A percentile compares a stretch with the other conserved stretches of the same genome.
Evolutionary conservation across 768 basidiomycete genomes (phyloP).

Genomic region (Cantharellus cinnabarinus): DNA sequence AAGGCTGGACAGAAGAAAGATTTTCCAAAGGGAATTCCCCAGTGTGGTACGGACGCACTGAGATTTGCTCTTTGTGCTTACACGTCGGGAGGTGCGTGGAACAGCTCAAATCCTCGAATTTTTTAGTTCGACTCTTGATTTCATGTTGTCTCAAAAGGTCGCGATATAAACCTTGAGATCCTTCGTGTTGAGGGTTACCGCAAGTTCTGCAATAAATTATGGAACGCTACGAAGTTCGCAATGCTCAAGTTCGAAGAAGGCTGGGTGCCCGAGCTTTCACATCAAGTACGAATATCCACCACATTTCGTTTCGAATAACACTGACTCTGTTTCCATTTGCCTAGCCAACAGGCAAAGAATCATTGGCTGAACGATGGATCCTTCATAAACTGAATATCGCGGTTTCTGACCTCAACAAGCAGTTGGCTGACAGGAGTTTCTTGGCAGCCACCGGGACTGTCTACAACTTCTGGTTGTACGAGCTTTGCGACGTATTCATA

Average conservation of each 20-base stretch:
- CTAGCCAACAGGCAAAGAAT: conserved; percentile 76
- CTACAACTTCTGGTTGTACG: conserved; percentile 95
- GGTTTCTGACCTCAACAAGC: conserved; percentile 50
- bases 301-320: background rate
- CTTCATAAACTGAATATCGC: conserved; percentile 82
- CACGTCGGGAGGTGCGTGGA: conserved; percentile 53
- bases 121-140: background rate
- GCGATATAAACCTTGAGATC: conserved; percentile 95
- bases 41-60: conserved; percentile 93
- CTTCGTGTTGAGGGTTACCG: conserved; percentile 91
- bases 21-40: conserved; percentile 96
- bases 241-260: conserved; percentile 82
- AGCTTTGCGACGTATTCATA: conserved; percentile 98
- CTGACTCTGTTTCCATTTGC: background rate
- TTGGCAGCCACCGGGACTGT: conserved; percentile 71
- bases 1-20: conserved; percentile 94
- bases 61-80: conserved; percentile 91
- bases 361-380: conserved; percentile 87
- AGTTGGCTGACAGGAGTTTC: conserved; percentile 70
- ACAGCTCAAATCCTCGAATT: background rate
- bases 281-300: conserved; percentile 31
- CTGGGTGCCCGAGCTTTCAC: conserved; percentile 52
- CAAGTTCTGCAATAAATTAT: conserved; percentile 99
- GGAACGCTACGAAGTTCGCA: conserved; percentile 98
- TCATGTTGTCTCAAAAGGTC: conserved; percentile 29